phyloP scores from a whole-genome alignment of 306 rosid species.

The Vigna hirtella region DNA sequence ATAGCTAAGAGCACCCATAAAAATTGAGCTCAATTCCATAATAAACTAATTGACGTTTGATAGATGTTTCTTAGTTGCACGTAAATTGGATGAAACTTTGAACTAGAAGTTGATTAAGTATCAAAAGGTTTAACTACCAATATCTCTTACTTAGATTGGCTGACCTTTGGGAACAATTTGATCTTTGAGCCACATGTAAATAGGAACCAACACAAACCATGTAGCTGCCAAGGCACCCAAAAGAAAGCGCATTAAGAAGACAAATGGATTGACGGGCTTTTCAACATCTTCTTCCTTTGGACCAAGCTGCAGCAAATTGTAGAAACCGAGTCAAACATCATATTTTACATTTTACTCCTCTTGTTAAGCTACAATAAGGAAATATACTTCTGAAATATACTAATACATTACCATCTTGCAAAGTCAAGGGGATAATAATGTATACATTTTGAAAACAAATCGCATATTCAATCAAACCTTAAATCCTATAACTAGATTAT shows the following conservation, averaged over 20 bases:
- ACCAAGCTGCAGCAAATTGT: constrained; percentile 76
- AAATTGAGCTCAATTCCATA: constrained; percentile 25
- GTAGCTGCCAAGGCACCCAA: constrained; percentile 86
- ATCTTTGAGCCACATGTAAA: constrained; percentile 95
- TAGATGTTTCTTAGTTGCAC: constrained; percentile 32
- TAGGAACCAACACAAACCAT: constrained; percentile 80
- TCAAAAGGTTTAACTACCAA: constrained; percentile 40
- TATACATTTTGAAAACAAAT: not conserved
- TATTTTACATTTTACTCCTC: constrained; percentile 26
- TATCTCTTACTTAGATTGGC: constrained; percentile 71
- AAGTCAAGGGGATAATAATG: constrained; percentile 16
- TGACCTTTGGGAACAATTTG: constrained; percentile 85
- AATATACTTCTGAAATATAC: constrained; percentile 9
- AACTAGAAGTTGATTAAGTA: constrained; percentile 26
- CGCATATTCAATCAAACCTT: constrained; percentile 9
- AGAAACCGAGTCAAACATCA: constrained; percentile 42
- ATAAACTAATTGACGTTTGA: constrained; percentile 10
- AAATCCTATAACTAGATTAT: constrained; percentile 11
- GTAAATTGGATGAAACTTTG: constrained; percentile 39
- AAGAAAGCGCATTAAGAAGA: constrained; percentile 66
- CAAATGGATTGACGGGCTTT: constrained; percentile 63
- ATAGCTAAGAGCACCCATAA: constrained; percentile 32
- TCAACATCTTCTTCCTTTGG: constrained; percentile 90
- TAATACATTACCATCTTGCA: constrained; percentile 1
- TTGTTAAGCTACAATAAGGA: constrained; percentile 23